Conservation (phyloP, 1,139 yeast species). For the Kodamaea suecica region DNA sequence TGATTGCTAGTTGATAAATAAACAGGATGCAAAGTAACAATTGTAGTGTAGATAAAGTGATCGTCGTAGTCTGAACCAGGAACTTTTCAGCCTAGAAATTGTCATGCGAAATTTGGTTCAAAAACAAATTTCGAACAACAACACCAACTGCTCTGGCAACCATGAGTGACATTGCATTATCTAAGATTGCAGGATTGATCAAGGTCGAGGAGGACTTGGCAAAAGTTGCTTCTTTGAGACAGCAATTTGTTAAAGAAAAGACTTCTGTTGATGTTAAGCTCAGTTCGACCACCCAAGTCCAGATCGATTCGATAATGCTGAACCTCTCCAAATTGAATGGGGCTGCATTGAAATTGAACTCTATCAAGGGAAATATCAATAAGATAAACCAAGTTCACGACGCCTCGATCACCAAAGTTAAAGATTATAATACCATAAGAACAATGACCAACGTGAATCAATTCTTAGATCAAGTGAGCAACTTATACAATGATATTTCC, state of each 20-base stretch:
- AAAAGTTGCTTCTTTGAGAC: constrained; percentile 52
- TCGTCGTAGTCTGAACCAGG: too few relatives aligned
- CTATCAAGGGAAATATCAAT: constrained; percentile 52
- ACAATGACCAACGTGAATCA: constrained; percentile 67
- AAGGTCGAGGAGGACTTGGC: constrained; percentile 56
- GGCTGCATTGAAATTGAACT: constrained; percentile 40
- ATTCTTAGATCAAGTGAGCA: constrained; percentile 66
- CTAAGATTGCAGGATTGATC: constrained; percentile 44
- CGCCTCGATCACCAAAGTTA: constrained; percentile 50
- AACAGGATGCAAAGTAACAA: too few relatives aligned
- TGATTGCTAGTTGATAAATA: too few relatives aligned
- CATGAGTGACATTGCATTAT: constrained; percentile 45
- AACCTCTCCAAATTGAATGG: constrained; percentile 37
- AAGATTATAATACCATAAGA: constrained; percentile 57
- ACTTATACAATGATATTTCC: constrained; percentile 61
- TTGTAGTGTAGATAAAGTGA: too few relatives aligned
- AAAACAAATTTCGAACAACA: neutral
- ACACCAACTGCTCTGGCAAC: constrained; percentile 1
- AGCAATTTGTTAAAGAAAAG: constrained; percentile 66
- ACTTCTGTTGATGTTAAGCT: constrained; percentile 70
- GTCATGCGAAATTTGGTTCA: too few relatives aligned
- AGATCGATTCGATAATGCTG: constrained; percentile 50
- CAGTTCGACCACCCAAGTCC: constrained; percentile 59
- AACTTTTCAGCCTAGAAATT: too few relatives aligned
- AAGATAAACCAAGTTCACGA: constrained; percentile 57